phyloP scores from a whole-genome alignment of 345 rosid genomes.

The Rhizophora mangle region DNA sequence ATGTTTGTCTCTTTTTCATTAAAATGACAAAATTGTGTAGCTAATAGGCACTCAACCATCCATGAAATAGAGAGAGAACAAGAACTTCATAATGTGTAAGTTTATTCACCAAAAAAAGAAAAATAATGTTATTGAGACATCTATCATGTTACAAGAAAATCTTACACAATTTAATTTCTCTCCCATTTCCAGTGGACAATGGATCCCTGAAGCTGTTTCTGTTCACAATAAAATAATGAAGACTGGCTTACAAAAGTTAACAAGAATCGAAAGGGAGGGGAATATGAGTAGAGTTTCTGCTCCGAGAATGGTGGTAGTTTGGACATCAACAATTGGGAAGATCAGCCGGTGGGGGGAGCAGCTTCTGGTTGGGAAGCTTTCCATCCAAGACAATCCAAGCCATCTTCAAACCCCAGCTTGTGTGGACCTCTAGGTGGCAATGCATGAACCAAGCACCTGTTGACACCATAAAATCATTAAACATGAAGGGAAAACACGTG shows the following conservation, averaged over 20 bases:
- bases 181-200: too few relatives aligned
- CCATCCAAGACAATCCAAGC: slow-evolving; percentile 17
- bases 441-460: slow-evolving; percentile 20
- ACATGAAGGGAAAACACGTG: not conserved
- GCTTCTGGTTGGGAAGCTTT: slow-evolving; percentile 12
- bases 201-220: too few relatives aligned
- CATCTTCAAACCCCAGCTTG: slow-evolving; percentile 17
- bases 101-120: too few relatives aligned
- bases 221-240: not conserved
- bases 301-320: not conserved
- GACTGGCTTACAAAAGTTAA: not conserved
- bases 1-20: too few relatives aligned
- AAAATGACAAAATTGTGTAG: too few relatives aligned
- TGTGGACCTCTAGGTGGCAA: slow-evolving; percentile 19
- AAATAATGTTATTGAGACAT: too few relatives aligned
- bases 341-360: slow-evolving; percentile 14
- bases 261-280: not conserved
- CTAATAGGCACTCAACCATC: too few relatives aligned
- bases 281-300: not conserved
- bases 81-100: too few relatives aligned
- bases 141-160: too few relatives aligned
- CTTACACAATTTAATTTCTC: too few relatives aligned
- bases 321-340: slow-evolving; percentile 13
- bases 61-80: too few relatives aligned
- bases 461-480: not conserved